A percentile compares a stretch with the other conserved stretches of the same genome.
Conservation (phyloP, 192 early-diverging fungal species). For the Coemansia sp. region DNA sequence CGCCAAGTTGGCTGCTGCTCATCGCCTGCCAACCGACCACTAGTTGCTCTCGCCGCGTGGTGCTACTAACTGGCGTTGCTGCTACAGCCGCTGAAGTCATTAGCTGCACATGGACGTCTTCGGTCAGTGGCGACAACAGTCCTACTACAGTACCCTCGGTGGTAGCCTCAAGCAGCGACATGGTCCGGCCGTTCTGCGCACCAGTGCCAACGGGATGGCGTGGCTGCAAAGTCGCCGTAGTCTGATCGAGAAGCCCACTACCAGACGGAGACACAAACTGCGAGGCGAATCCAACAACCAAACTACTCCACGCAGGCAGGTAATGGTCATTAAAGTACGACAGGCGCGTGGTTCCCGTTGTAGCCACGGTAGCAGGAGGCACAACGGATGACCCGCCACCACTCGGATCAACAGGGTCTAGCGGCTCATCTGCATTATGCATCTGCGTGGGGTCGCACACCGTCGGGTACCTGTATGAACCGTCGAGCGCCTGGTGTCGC, state of each 20-base stretch:
- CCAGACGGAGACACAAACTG: constrained; percentile 54
- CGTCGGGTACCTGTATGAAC: constrained; percentile 17
- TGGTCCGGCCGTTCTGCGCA: constrained; percentile 25
- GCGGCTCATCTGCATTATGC: neutral
- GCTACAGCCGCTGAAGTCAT: neutral
- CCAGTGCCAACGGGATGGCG: neutral
- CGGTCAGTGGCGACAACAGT: constrained; percentile 39
- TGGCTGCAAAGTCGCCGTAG: neutral
- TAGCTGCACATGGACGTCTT: constrained; percentile 1
- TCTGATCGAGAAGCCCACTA: constrained; percentile 41
- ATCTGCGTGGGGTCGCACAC: neutral
- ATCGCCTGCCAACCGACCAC: constrained; percentile 54
- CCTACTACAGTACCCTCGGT: constrained; percentile 52
- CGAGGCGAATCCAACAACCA: constrained; percentile 53
- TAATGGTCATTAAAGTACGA: constrained; percentile 40
- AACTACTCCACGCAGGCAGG: constrained; percentile 49
- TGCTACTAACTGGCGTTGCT: neutral
- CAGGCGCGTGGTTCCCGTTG: constrained; percentile 16
- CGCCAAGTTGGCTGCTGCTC: constrained; percentile 22
- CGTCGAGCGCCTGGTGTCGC: constrained; percentile 28
- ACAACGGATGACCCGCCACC: neutral
- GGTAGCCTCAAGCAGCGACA: constrained; percentile 50
- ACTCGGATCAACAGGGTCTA: neutral
- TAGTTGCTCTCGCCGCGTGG: constrained; percentile 10
- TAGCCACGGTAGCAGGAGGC: neutral